Conservation (phyloP, 306 rosid species). For the Mimosa pudica region DNA sequence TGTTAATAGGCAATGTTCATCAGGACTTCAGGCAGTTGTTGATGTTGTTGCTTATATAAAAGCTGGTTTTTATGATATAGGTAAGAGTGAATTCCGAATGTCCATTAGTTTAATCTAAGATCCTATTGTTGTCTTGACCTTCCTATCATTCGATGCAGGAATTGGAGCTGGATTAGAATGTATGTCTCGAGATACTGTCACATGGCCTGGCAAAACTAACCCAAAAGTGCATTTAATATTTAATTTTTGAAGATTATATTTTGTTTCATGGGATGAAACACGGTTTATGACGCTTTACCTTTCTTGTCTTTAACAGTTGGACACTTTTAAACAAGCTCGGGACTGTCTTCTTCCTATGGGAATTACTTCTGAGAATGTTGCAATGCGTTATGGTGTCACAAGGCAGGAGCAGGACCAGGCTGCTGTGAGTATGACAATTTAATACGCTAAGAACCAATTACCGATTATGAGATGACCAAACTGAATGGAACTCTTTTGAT, state of each 20-base stretch:
- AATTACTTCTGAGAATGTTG: constrained; percentile 90
- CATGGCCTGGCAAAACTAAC: constrained; percentile 35
- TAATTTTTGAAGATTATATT: neutral
- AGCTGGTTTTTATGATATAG: constrained; percentile 86
- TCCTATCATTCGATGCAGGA: constrained; percentile 50
- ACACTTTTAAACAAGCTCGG: constrained; percentile 64
- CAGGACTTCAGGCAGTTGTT: constrained; percentile 95
- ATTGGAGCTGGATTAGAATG: constrained; percentile 91
- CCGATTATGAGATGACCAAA: neutral
- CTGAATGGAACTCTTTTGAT: constrained; percentile 8
- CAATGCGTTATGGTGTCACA: constrained; percentile 72
- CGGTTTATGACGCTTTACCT: constrained; percentile 23
- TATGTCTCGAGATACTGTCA: constrained; percentile 58
- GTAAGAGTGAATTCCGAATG: constrained; percentile 43
- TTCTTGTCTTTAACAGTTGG: constrained; percentile 45
- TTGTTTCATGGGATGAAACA: neutral
- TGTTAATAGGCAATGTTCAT: constrained; percentile 92
- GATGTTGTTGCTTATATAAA: constrained; percentile 91
- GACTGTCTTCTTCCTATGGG: constrained; percentile 97
- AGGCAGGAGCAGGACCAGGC: constrained; percentile 90
- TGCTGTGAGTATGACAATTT: constrained; percentile 66
- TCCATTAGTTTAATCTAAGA: neutral
- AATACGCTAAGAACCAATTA: constrained; percentile 13
- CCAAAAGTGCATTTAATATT: constrained; percentile 56
- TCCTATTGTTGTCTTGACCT: constrained; percentile 20